A percentile compares a stretch with the other conserved stretches of the same genome.
Conservation (phyloP, 2,329 filamentous ascomycete genomes). For the Fusarium abutilonis region DNA sequence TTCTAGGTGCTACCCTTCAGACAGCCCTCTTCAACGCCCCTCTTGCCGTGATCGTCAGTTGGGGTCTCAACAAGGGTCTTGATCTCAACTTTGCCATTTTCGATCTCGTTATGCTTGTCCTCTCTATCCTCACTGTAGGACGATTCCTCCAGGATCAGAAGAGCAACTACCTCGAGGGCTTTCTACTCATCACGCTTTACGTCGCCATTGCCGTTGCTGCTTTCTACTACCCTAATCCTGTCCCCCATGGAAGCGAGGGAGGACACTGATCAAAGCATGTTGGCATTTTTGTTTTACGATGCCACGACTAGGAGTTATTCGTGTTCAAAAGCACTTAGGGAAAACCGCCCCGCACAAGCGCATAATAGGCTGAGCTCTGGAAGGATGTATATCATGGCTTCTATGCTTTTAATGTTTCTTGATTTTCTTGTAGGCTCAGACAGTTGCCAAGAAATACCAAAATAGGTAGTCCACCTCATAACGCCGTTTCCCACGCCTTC, state of each 20-base stretch:
- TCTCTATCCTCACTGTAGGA: constrained; percentile 86
- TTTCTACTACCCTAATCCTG: constrained; percentile 63
- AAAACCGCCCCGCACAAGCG: not conserved
- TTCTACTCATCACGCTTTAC: constrained; percentile 77
- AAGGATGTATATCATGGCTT: constrained; percentile 7
- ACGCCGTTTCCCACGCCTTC: constrained; percentile 5
- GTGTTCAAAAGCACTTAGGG: constrained; percentile 5
- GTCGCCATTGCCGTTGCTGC: constrained; percentile 68
- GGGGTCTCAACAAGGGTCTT: constrained; percentile 77
- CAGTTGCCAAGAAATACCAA: constrained; percentile 3
- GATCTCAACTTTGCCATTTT: constrained; percentile 88
- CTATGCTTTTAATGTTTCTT: not conserved
- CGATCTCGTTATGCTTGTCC: constrained; percentile 81
- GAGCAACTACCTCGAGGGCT: constrained; percentile 89
- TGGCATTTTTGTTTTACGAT: constrained; percentile 15
- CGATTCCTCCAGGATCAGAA: constrained; percentile 89
- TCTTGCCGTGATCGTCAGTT: constrained; percentile 83
- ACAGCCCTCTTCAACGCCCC: constrained; percentile 90
- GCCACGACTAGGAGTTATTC: constrained; percentile 14
- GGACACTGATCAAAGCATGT: constrained; percentile 17
- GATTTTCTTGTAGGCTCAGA: not conserved
- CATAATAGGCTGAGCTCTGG: not conserved
- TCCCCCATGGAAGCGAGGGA: constrained; percentile 13
- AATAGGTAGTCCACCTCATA: constrained; percentile 1
- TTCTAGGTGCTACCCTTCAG: constrained; percentile 87